Evolutionary conservation across 108 stramenopile species (phyloP).

Genomic region (Parietichytrium sp.): DNA sequence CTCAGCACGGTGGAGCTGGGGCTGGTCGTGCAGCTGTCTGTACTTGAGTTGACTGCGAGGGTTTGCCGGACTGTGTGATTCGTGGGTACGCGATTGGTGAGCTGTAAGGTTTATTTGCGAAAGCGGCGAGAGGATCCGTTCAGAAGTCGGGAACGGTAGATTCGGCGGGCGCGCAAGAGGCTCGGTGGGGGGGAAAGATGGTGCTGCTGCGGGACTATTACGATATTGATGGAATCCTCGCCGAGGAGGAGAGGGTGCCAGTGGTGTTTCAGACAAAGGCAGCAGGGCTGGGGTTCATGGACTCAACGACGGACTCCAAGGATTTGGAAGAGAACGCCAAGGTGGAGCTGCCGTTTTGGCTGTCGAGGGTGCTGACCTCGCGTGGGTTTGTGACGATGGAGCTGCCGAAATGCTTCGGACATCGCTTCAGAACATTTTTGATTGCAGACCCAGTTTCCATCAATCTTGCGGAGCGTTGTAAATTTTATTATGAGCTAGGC

Average conservation of each 20-base stretch:
- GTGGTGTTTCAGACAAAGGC: not conserved
- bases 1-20: no score
- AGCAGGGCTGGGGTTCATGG: not conserved
- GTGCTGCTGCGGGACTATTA: not conserved
- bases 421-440: not conserved
- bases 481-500: not conserved
- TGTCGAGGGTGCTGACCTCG: not conserved
- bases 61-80: no score
- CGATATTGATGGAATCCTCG: not conserved
- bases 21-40: no score
- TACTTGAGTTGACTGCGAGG: no score
- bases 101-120: no score
- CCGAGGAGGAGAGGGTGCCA: conserved; percentile 1
- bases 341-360: not conserved
- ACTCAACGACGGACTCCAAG: not conserved
- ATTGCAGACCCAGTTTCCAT: not conserved
- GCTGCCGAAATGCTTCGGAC: not conserved
- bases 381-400: not conserved
- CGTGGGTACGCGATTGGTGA: no score
- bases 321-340: not conserved
- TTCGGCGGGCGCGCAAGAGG: no score
- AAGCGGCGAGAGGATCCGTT: no score
- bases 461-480: not conserved
- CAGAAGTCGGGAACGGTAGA: no score
- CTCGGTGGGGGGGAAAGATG: no score